Evolutionary conservation across 805 yeast species (phyloP), one percentile per base, ranked within the genome.

Genomic region (Dipodascus albidus): DNA sequence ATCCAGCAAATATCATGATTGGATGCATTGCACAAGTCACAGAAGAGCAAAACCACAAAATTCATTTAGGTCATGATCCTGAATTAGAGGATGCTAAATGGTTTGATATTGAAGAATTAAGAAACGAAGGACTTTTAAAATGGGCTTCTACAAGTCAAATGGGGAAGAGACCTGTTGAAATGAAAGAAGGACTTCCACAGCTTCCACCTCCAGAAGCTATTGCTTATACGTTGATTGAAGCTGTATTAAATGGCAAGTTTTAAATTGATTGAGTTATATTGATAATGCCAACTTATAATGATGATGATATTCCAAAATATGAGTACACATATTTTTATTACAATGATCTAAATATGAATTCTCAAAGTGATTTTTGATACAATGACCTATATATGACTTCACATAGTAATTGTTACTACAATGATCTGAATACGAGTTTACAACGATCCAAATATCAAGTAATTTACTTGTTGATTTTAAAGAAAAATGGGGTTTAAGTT

Each of bases 1-100:
- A 82, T 67, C 98, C 98, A 1, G 89, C 87, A 0, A 88, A 84
- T 65, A 69, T 91, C 61, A 91, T 91, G 98, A 77, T 91, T 59
- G 98, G 98, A 8, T 90, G 97, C 67, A 66, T 89, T 53, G 96
- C 77, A 33, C 93, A 87, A n/a, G 78, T 81, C 62, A 78, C 84
- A 58, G 91, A 85, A 62, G 59, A 56, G 2, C 63, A 59, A 35
- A 51, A 61, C 48, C 64, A 61, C 54, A 31, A 63, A 8, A 82
- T 90, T 58, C 72, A 82, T 62, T 72, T 88, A 52, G 86, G 82
- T 14, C 87, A 88, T 64, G 99, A 91, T 66, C 81, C 86, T 27
- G 99, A 91, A 69, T 72, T 91, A 53, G 77, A 73, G 21, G 96
- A 88, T 63, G 96, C 96, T 15, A 74, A 80, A 61, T 90, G 97